A percentile compares a stretch with the other conserved stretches of the same genome.
phyloP scores from a whole-genome alignment of 1,139 yeast species.

The Kluyveromyces marxianus region DNA sequence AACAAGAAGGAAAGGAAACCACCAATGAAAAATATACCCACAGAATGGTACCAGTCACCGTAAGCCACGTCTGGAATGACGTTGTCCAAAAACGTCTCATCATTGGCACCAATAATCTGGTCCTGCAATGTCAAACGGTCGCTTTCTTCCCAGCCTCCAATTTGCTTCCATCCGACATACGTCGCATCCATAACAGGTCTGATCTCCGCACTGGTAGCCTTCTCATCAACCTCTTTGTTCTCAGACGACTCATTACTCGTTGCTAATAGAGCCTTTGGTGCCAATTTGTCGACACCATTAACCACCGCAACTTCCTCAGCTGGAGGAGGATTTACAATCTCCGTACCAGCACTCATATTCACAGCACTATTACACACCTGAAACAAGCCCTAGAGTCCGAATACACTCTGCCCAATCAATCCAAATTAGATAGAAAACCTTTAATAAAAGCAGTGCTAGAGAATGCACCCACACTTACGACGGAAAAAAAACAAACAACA shows the following conservation, averaged over 20 bases:
- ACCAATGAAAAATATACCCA: constrained; percentile 57
- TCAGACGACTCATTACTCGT: constrained; percentile 20
- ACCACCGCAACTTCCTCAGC: constrained; percentile 13
- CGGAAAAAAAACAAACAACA: no score
- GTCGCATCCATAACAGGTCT: constrained; percentile 57
- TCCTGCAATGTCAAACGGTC: constrained; percentile 62
- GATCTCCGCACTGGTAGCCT: constrained; percentile 6
- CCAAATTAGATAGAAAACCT: no score
- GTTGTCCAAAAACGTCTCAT: constrained; percentile 62
- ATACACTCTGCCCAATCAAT: no score
- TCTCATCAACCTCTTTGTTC: constrained; percentile 32
- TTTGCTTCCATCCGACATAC: constrained; percentile 89
- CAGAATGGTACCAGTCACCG: constrained; percentile 95
- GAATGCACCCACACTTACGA: no score
- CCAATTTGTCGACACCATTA: constrained; percentile 13
- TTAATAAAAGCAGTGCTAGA: no score
- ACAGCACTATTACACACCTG: neutral
- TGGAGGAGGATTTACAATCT: constrained; percentile 8
- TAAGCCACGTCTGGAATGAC: constrained; percentile 64
- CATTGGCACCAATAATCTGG: constrained; percentile 59
- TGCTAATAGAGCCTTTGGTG: constrained; percentile 7
- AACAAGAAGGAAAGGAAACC: constrained; percentile 68
- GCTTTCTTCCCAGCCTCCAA: constrained; percentile 73
- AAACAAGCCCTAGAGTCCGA: no score
- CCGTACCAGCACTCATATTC: constrained; percentile 1